These are phyloP conservation scores for Penicillium frequentans DNA, from an alignment of 2,329 filamentous ascomycete genomes.

Conservation along the genomic window DNA sequence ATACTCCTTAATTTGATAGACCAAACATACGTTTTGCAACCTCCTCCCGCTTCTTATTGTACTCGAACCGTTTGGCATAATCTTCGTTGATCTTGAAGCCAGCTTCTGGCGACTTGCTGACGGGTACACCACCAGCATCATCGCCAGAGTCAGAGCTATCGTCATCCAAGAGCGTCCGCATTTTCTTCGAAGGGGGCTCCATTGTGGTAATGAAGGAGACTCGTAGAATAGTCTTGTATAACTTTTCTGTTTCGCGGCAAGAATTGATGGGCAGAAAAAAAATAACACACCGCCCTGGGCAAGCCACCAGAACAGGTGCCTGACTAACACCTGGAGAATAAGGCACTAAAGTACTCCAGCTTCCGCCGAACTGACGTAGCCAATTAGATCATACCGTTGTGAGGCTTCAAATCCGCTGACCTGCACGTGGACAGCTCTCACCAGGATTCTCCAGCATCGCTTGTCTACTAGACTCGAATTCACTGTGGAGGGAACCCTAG, in stretches of 20 bases:
- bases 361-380: conserved; percentile 33
- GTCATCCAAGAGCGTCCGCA: conserved; percentile 42
- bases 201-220: conserved; percentile 22
- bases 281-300: conserved; percentile 26
- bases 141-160: conserved; percentile 40
- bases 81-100: conserved; percentile 84
- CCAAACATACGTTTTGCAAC: conserved; percentile 52
- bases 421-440: conserved; percentile 16
- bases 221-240: not conserved
- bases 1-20: not conserved
- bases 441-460: conserved; percentile 10
- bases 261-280: conserved; percentile 31
- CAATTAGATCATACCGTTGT: conserved; percentile 33
- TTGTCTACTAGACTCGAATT: not conserved
- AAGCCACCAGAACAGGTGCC: not conserved
- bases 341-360: not conserved
- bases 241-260: not conserved
- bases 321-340: not conserved
- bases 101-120: conserved; percentile 33
- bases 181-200: conserved; percentile 44
- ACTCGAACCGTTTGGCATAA: conserved; percentile 84
- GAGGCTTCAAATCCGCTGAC: conserved; percentile 18
- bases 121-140: conserved; percentile 42
- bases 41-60: conserved; percentile 97
- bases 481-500: not conserved